Percentiles rank a stretch among this genome's conserved stretches.
Conservation (phyloP, 169 alveolate species). For the Theileria parva region DNA sequence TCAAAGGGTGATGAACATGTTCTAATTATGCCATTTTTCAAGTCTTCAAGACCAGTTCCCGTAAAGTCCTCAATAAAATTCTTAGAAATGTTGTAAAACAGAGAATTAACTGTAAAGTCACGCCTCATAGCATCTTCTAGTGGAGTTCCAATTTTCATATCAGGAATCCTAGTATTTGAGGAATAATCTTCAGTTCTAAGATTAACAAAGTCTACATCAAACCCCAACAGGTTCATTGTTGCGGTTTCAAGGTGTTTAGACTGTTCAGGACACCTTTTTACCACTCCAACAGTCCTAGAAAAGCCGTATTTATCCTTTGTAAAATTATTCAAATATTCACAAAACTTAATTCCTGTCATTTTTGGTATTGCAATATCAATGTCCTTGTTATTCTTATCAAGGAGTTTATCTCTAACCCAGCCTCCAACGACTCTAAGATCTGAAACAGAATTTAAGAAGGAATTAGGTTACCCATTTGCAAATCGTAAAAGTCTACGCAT, state of each 20-base stretch:
- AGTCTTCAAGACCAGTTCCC: conserved; percentile 88
- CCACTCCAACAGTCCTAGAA: conserved; percentile 85
- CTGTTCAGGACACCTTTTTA: conserved; percentile 91
- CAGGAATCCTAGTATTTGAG: conserved; percentile 92
- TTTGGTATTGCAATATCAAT: conserved; percentile 97
- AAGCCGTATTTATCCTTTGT: conserved; percentile 75
- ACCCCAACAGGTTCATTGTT: conserved; percentile 84
- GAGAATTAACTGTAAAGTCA: conserved; percentile 95
- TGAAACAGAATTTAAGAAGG: conserved; percentile 12
- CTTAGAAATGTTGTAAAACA: conserved; percentile 93
- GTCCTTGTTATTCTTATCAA: conserved; percentile 81
- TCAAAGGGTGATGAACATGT: conserved; percentile 91
- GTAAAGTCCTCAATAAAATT: conserved; percentile 95
- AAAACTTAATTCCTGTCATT: conserved; percentile 88
- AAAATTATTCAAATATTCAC: conserved; percentile 70
- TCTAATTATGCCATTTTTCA: conserved; percentile 87
- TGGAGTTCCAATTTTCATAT: conserved; percentile 90
- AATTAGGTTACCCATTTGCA: conserved; percentile 37
- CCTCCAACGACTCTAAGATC: conserved; percentile 98
- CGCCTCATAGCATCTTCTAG: conserved; percentile 96
- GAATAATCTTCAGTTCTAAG: conserved; percentile 93
- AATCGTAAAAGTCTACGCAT: conserved; percentile 27
- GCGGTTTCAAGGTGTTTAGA: conserved; percentile 98
- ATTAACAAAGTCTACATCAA: conserved; percentile 94
- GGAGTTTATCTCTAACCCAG: conserved; percentile 97